Conservation (phyloP, 2,329 filamentous ascomycete species). For the Cladosporium sp. region DNA sequence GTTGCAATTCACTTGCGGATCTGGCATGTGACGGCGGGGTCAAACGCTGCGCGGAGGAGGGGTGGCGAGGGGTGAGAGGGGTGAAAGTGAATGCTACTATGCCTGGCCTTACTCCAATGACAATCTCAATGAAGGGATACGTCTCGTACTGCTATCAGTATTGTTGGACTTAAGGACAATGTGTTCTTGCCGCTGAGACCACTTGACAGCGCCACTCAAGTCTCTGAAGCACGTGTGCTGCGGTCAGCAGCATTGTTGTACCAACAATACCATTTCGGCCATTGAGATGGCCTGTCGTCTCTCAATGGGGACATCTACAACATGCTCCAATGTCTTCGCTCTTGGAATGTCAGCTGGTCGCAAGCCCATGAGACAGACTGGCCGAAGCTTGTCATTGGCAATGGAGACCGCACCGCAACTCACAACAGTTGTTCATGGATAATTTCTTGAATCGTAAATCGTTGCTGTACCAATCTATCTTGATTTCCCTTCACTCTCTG, state of each 20-base stretch:
- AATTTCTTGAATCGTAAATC: neutral
- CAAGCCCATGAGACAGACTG: neutral
- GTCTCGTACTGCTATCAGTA: neutral
- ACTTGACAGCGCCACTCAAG: neutral
- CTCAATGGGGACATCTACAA: neutral
- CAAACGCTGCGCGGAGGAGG: neutral
- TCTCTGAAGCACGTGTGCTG: neutral
- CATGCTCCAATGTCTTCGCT: neutral
- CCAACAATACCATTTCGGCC: neutral
- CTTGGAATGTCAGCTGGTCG: neutral
- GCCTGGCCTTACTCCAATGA: neutral
- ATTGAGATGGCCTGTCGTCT: neutral
- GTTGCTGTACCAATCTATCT: neutral
- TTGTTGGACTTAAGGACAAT: neutral
- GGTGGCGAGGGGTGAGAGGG: neutral
- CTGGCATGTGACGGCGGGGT: neutral
- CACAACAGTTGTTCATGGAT: neutral
- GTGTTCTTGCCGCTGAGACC: neutral
- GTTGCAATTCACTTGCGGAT: neutral
- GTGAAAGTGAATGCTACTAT: neutral
- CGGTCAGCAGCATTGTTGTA: neutral
- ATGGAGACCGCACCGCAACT: neutral
- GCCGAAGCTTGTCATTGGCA: neutral
- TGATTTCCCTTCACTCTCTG: constrained; percentile 32
- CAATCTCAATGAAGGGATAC: neutral